Conservation (phyloP, 2,329 filamentous ascomycete species). For the Nannizzia gypsea region DNA sequence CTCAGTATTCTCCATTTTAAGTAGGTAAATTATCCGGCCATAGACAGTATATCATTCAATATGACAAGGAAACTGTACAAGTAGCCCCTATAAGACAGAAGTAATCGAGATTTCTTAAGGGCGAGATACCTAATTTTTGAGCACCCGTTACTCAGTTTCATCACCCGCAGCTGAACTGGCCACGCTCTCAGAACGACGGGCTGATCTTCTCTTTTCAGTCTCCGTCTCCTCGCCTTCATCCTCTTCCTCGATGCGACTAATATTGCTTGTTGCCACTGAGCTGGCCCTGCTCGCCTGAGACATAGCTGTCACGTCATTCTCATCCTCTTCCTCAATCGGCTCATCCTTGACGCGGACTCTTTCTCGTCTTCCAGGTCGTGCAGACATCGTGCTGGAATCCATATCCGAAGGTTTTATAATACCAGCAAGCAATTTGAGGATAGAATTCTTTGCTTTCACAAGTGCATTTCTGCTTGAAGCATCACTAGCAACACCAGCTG, state of each 20-base stretch:
- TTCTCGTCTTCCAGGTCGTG: background rate
- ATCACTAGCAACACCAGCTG: constrained; percentile 32
- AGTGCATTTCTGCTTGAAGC: constrained; percentile 35
- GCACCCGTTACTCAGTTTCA: constrained; percentile 7
- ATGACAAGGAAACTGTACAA: background rate
- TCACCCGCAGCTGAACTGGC: constrained; percentile 9
- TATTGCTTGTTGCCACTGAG: background rate
- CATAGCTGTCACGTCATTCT: background rate
- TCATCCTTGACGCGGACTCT: constrained; percentile 9
- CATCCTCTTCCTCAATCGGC: constrained; percentile 7
- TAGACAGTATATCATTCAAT: background rate
- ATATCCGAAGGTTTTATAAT: background rate
- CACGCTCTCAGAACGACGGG: constrained; percentile 6
- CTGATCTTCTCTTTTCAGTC: constrained; percentile 7
- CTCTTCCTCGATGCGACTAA: constrained; percentile 7
- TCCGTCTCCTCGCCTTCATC: constrained; percentile 14
- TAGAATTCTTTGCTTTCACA: constrained; percentile 35
- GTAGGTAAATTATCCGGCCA: background rate
- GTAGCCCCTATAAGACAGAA: background rate
- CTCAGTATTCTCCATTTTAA: background rate
- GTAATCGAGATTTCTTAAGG: background rate
- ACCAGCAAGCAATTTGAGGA: constrained; percentile 30
- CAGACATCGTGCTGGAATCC: background rate
- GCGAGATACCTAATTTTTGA: no score
- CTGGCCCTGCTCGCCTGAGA: background rate